Conservation (phyloP, 495 filamentous ascomycete species). For the Daldinia caldariorum region DNA sequence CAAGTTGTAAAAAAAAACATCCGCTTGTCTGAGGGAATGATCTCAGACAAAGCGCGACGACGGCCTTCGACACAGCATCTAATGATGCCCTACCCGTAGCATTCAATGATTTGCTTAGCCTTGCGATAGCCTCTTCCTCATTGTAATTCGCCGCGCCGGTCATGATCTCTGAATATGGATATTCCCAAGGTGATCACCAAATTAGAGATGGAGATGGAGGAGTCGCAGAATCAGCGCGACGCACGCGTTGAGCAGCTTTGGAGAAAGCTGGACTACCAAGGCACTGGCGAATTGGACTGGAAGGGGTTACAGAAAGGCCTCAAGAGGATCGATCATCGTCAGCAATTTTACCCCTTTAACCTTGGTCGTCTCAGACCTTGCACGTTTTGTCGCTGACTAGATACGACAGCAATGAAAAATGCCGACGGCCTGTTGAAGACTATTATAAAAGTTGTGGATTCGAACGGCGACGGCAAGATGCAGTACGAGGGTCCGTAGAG, state of each 20-base stretch:
- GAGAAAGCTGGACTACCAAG: conserved; percentile 77
- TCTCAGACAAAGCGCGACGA: conserved; percentile 27
- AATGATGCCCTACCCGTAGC: conserved; percentile 53
- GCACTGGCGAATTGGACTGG: conserved; percentile 81
- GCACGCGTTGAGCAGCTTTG: conserved; percentile 82
- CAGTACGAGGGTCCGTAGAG: conserved; percentile 77
- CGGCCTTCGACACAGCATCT: conserved; percentile 22
- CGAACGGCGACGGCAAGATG: conserved; percentile 86
- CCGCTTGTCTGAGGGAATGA: conserved; percentile 33
- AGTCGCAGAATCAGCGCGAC: conserved; percentile 77
- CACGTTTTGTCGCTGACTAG: conserved; percentile 39
- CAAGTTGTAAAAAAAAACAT: conserved; percentile 15
- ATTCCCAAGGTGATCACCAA: conserved; percentile 55
- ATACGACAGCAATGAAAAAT: conserved; percentile 82
- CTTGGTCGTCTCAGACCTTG: conserved; percentile 17
- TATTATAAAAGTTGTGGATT: conserved; percentile 83
- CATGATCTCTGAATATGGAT: conserved; percentile 56
- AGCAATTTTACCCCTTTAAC: conserved; percentile 47
- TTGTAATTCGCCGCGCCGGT: conserved; percentile 35
- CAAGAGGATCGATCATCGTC: conserved; percentile 91
- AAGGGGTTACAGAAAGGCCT: conserved; percentile 85
- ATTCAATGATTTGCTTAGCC: conserved; percentile 28
- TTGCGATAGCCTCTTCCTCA: conserved; percentile 38
- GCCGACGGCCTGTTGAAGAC: conserved; percentile 85
- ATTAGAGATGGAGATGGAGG: conserved; percentile 59